Conservation (phyloP, 148 eudicot species). For the Rhododendron vialii region DNA sequence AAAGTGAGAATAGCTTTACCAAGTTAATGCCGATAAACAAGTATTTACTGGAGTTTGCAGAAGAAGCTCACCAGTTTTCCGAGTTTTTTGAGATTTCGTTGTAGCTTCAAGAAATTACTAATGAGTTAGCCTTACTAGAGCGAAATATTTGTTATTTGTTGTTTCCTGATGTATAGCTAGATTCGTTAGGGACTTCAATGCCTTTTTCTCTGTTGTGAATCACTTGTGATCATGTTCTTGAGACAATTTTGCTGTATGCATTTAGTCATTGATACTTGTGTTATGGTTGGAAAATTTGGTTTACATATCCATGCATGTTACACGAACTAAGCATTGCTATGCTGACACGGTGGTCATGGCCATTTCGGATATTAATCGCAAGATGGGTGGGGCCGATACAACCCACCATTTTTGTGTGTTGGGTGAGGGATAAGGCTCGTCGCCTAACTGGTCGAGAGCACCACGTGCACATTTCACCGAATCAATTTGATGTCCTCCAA, state of each 20-base stretch:
- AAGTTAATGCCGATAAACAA: not conserved
- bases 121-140: not conserved
- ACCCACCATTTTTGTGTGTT: not conserved
- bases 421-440: too few relatives aligned
- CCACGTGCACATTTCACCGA: too few relatives aligned
- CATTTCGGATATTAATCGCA: not conserved
- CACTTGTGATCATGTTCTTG: not conserved
- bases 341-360: not conserved
- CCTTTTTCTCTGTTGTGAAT: not conserved
- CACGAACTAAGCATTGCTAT: not conserved
- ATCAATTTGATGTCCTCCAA: too few relatives aligned
- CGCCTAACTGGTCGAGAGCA: too few relatives aligned
- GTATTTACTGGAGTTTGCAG: not conserved
- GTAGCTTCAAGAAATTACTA: not conserved
- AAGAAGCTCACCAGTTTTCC: not conserved
- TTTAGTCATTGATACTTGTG: not conserved
- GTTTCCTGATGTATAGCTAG: not conserved
- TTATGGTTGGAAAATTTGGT: not conserved
- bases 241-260: slow-evolving; percentile 1
- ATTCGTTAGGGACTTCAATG: slow-evolving; percentile 1
- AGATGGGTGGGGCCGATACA: not conserved
- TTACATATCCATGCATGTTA: not conserved
- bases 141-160: not conserved
- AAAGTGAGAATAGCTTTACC: not conserved
- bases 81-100: not conserved